These are phyloP conservation scores for Rutstroemia sydowiana DNA, from an alignment of 2,329 filamentous ascomycete genomes.

Conservation along the genomic window DNA sequence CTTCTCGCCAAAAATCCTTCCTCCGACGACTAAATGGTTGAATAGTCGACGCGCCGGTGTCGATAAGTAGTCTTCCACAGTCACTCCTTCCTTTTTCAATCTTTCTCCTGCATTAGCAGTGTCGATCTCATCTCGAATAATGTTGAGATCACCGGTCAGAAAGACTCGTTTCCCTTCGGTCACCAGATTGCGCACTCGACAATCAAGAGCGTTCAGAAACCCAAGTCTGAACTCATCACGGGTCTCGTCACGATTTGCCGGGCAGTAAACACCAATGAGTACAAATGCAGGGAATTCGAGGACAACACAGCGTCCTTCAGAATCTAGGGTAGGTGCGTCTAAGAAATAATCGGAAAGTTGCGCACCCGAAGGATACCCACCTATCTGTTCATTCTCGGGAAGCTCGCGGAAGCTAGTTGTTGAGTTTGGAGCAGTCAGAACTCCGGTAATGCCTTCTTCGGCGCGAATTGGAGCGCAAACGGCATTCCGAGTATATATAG, in stretches of 20 bases:
- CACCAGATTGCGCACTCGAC: constrained; percentile 75
- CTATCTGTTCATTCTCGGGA: constrained; percentile 67
- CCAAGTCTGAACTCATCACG: constrained; percentile 74
- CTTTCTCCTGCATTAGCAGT: constrained; percentile 66
- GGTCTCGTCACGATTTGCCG: constrained; percentile 78
- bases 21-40: constrained; percentile 75
- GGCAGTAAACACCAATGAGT: constrained; percentile 84
- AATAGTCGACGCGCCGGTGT: constrained; percentile 68
- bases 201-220: constrained; percentile 75
- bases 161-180: constrained; percentile 77
- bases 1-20: constrained; percentile 56
- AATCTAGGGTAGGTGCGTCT: constrained; percentile 70
- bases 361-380: constrained; percentile 69
- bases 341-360: constrained; percentile 58
- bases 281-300: constrained; percentile 95
- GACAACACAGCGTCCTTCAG: constrained; percentile 84
- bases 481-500: constrained; percentile 85
- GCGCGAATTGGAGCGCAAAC: constrained; percentile 80
- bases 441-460: constrained; percentile 87
- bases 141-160: constrained; percentile 83
- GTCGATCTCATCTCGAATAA: constrained; percentile 57
- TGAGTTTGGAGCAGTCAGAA: constrained; percentile 67
- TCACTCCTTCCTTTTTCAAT: constrained; percentile 62
- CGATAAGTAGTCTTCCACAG: constrained; percentile 64
- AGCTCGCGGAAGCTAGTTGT: constrained; percentile 67